phyloP scores from a whole-genome alignment of 2,329 filamentous ascomycete species.

The Thermothelomyces thermophilus region DNA sequence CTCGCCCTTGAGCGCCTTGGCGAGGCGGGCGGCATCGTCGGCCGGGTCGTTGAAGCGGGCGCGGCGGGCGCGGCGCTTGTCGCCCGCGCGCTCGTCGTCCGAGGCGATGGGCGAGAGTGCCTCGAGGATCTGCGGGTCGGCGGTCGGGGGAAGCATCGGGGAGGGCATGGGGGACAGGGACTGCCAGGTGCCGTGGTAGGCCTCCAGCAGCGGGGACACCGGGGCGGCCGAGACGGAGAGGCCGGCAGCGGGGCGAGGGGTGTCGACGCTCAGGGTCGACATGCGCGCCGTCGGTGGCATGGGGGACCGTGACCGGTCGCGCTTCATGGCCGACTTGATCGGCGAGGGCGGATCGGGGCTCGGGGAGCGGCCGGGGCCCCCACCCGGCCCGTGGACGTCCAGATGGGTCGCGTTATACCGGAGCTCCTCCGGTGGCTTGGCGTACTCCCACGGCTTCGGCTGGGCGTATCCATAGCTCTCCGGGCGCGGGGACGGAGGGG shows the following conservation, averaged over 20 bases:
- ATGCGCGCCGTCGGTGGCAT: constrained; percentile 44
- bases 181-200: constrained; percentile 91
- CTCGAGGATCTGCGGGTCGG: constrained; percentile 36
- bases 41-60: constrained; percentile 78
- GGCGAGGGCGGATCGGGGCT: constrained; percentile 25
- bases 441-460: constrained; percentile 35
- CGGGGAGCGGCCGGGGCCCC: constrained; percentile 21
- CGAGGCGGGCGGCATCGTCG: constrained; percentile 69
- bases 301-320: constrained; percentile 43
- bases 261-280: constrained; percentile 47
- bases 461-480: constrained; percentile 28
- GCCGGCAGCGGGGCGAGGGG: constrained; percentile 35
- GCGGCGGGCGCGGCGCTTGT: constrained; percentile 48
- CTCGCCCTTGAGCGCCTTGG: constrained; percentile 64
- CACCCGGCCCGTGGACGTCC: constrained; percentile 15
- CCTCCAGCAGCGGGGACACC: constrained; percentile 78
- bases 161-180: constrained; percentile 92
- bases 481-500: constrained; percentile 23
- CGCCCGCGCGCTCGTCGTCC: constrained; percentile 39
- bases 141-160: constrained; percentile 55
- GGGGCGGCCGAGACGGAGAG: constrained; percentile 54
- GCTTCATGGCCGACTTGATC: constrained; percentile 31
- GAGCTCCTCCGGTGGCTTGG: constrained; percentile 27
- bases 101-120: constrained; percentile 48
- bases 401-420: constrained; percentile 17